phyloP scores from a whole-genome alignment of 2,329 filamentous ascomycete species.

The Fusarium longipes region DNA sequence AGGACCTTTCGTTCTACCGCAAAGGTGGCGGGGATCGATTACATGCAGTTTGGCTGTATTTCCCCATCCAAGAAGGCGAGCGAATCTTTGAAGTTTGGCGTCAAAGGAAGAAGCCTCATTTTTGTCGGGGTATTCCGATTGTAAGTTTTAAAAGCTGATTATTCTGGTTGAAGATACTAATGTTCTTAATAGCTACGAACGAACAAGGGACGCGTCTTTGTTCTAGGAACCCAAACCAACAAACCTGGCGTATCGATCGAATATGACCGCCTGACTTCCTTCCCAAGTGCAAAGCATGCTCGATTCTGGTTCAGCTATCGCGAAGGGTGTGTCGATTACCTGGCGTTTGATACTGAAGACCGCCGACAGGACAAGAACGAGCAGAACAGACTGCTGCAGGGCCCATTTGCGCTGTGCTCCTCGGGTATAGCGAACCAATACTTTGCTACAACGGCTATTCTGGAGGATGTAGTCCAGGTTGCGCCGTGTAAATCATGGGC shows the following conservation, averaged over 20 bases:
- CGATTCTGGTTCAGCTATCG: conserved; percentile 13
- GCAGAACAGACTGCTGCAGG: not conserved
- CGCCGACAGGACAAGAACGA: not conserved
- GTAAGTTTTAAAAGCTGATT: not conserved
- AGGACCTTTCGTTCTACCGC: not conserved
- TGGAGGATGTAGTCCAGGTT: conserved; percentile 1
- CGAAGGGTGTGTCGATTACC: conserved; percentile 1
- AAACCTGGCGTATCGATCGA: not conserved
- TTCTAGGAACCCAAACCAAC: conserved; percentile 1
- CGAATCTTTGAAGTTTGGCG: conserved; percentile 17
- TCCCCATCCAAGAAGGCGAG: conserved; percentile 4
- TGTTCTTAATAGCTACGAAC: conserved; percentile 4
- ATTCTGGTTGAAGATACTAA: not conserved
- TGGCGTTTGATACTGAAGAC: conserved; percentile 17
- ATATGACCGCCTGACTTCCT: conserved; percentile 8
- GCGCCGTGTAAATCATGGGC: conserved; percentile 6
- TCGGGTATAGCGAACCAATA: not conserved
- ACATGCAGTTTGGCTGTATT: conserved; percentile 15
- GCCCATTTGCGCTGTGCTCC: not conserved
- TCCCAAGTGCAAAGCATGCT: not conserved
- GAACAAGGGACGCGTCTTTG: conserved; percentile 11
- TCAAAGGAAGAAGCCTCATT: not conserved
- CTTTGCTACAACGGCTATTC: conserved; percentile 2
- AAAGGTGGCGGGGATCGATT: not conserved
- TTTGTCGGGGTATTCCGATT: conserved; percentile 14